These are phyloP conservation scores for Shiraia bambusicola DNA, from an alignment of 2,329 filamentous ascomycete genomes.

Conservation along the genomic window DNA sequence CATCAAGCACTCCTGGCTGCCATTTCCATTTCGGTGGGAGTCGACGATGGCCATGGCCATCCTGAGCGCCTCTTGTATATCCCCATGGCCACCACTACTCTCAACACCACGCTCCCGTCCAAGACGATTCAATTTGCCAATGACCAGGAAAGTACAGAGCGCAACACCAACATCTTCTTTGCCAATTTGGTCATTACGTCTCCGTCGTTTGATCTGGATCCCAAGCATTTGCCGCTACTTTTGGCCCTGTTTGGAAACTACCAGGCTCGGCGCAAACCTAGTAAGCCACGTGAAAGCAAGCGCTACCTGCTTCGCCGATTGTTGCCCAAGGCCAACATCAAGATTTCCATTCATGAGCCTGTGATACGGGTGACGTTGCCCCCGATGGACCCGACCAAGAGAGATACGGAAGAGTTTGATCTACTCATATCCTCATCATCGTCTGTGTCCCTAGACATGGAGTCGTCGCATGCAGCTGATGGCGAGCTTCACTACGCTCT, in stretches of 20 bases:
- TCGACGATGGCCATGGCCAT: conserved; percentile 85
- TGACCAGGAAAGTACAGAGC: conserved; percentile 71
- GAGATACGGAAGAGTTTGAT: conserved; percentile 80
- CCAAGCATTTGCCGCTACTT: conserved; percentile 84
- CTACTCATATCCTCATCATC: conserved; percentile 94
- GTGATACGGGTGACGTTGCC: conserved; percentile 88
- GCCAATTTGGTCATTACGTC: conserved; percentile 96
- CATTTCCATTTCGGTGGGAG: conserved; percentile 85
- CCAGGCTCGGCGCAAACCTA: conserved; percentile 27
- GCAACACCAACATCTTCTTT: conserved; percentile 94
- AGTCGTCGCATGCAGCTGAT: conserved; percentile 88
- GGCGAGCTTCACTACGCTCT: conserved; percentile 86
- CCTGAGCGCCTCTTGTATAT: conserved; percentile 88
- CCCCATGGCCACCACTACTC: conserved; percentile 93
- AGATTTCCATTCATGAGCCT: conserved; percentile 94
- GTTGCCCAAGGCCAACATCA: conserved; percentile 89
- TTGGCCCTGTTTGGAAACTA: conserved; percentile 69
- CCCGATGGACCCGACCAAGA: conserved; percentile 61
- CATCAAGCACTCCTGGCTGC: conserved; percentile 92
- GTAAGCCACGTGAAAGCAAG: conserved; percentile 44
- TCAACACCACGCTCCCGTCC: conserved; percentile 90
- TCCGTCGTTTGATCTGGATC: conserved; percentile 88
- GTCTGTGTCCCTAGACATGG: conserved; percentile 86
- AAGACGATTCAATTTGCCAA: conserved; percentile 84
- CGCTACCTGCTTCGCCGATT: conserved; percentile 78